A percentile compares a stretch with the other conserved stretches of the same genome.
phyloP scores from a whole-genome alignment of 1,284 basidiomycete species.

The Trichosporon sp. region DNA sequence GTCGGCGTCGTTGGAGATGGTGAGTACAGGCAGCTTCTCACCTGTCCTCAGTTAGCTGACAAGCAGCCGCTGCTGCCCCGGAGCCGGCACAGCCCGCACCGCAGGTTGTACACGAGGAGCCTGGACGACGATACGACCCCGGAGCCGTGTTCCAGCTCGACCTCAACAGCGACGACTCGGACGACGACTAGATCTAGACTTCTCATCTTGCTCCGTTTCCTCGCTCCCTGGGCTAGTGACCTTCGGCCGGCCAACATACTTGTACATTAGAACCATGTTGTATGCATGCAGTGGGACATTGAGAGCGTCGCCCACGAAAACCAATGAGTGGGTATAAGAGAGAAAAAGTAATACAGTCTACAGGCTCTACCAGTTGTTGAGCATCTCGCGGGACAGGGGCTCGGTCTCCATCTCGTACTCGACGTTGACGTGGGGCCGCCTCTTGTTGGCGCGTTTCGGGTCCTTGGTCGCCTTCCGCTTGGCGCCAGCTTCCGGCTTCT shows the following conservation, averaged over 20 bases:
- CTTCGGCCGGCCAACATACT: neutral
- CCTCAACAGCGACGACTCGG: constrained; percentile 47
- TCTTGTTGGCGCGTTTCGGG: constrained; percentile 61
- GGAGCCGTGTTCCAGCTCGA: constrained; percentile 49
- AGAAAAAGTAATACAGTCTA: constrained; percentile 19
- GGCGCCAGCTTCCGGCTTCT: constrained; percentile 38
- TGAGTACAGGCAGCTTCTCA: constrained; percentile 28
- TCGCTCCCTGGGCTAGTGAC: too few relatives aligned
- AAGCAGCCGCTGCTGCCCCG: constrained; percentile 5
- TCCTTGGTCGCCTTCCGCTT: constrained; percentile 60
- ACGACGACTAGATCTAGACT: constrained; percentile 32
- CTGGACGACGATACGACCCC: constrained; percentile 44
- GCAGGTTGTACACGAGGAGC: constrained; percentile 41
- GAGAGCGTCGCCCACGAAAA: neutral
- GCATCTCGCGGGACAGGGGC: constrained; percentile 60
- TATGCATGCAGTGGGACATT: constrained; percentile 33
- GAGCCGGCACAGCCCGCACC: constrained; percentile 18
- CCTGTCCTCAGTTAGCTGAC: neutral
- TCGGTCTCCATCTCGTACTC: constrained; percentile 94
- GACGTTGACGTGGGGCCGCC: constrained; percentile 76
- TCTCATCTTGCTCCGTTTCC: neutral
- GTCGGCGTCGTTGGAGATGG: constrained; percentile 43
- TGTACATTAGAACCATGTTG: constrained; percentile 32
- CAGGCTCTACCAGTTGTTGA: constrained; percentile 56
- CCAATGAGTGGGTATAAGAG: constrained; percentile 20